Percentiles rank a stretch among this genome's conserved stretches.
Conservation (phyloP, 768 basidiomycete genomes). For the Trametes cinnabarina region DNA sequence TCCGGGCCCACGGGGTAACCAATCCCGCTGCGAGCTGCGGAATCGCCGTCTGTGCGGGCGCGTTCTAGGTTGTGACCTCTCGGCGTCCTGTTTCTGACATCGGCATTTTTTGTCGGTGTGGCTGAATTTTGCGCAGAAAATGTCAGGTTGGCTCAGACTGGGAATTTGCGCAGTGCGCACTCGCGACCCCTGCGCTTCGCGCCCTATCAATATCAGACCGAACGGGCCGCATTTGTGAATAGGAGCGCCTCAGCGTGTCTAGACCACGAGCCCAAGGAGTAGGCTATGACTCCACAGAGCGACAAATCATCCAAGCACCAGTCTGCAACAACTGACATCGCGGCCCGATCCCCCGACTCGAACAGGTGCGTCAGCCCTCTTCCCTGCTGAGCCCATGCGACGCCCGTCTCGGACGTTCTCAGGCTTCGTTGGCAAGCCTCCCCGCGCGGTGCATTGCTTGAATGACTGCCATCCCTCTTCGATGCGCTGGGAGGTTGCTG, state of each 20-base stretch:
- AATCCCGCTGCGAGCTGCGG: neutral
- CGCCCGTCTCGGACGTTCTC: too few relatives aligned
- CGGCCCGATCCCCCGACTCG: too few relatives aligned
- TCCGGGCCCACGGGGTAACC: neutral
- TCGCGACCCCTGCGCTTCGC: neutral
- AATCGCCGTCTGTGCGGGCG: neutral
- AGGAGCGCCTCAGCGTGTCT: conserved; percentile 1
- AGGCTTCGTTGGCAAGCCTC: too few relatives aligned
- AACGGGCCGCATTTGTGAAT: neutral
- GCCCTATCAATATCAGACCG: neutral
- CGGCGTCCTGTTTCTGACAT: too few relatives aligned
- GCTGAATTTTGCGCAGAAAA: neutral
- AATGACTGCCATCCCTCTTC: too few relatives aligned
- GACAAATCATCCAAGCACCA: neutral
- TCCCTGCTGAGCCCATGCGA: neutral
- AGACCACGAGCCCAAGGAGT: neutral
- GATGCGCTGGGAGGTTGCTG: neutral
- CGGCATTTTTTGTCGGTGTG: neutral
- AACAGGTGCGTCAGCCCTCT: too few relatives aligned
- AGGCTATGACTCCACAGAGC: conserved; percentile 5
- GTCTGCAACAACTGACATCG: neutral
- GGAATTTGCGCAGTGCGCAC: neutral
- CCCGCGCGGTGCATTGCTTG: neutral
- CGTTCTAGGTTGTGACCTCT: neutral
- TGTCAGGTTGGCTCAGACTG: neutral